Conservation (phyloP, 352 stramenopile genomes). For the Phytophthora hybrid region DNA sequence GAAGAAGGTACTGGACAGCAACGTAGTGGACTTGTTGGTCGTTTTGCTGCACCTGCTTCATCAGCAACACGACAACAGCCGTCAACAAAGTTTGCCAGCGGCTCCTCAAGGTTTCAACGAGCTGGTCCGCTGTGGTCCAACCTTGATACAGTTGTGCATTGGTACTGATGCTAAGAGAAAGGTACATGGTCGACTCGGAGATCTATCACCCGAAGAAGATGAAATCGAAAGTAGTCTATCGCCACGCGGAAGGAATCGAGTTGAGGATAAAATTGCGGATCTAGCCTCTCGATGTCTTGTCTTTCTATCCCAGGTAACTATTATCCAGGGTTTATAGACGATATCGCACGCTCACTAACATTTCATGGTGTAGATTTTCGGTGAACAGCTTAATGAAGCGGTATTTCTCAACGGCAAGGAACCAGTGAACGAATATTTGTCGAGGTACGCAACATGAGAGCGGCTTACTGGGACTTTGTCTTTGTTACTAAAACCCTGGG, state of each 20-base stretch:
- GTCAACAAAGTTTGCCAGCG: background rate
- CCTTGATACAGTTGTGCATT: slow-evolving; percentile 53
- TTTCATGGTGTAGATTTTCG: slow-evolving; percentile 58
- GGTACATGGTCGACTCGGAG: slow-evolving; percentile 19
- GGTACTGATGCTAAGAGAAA: slow-evolving; percentile 3
- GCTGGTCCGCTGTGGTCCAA: slow-evolving; percentile 34
- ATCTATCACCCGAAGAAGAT: slow-evolving; percentile 15
- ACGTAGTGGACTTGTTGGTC: slow-evolving; percentile 41
- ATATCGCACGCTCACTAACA: background rate
- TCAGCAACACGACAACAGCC: slow-evolving; percentile 42
- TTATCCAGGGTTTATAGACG: background rate
- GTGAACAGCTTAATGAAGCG: slow-evolving; percentile 59
- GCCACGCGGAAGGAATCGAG: background rate
- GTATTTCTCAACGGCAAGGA: slow-evolving; percentile 45
- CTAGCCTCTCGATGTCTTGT: slow-evolving; percentile 66
- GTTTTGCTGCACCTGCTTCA: slow-evolving; percentile 52
- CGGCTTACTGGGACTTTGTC: background rate
- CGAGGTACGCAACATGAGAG: slow-evolving; percentile 29
- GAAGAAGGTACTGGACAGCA: slow-evolving; percentile 10
- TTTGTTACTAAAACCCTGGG: background rate
- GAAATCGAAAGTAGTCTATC: background rate
- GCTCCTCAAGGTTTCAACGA: slow-evolving; percentile 40
- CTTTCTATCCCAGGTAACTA: slow-evolving; percentile 67
- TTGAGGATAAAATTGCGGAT: slow-evolving; percentile 35
- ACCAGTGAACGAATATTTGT: slow-evolving; percentile 17